Evolutionary conservation across 2,329 filamentous ascomycete species (phyloP), one percentile per base, ranked within the genome.

Genomic region (Talaromyces atroroseus): DNA sequence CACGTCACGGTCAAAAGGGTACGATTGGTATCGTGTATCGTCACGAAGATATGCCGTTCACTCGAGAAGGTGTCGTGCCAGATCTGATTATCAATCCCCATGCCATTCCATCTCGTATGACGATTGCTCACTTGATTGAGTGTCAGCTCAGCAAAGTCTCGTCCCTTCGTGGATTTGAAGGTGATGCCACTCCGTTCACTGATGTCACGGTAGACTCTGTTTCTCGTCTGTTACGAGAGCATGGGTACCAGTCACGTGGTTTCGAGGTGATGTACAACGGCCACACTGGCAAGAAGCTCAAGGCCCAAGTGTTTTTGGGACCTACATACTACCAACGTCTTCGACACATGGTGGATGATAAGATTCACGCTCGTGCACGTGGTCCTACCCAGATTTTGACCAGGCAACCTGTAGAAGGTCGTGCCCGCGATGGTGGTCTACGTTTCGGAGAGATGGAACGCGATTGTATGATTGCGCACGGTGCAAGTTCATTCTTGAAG

Each of bases 391-490:
- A 99, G 76, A 99, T 99, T 68, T 84, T 99, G 77, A 99, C 94
- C 2, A 83, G 95, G 57, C 94, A 99, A 74, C 94, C 94, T 18
- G 94, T 99, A 14, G 94, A 99, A 77, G 94, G 94, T 88, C 89
- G 95, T 84, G 94, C 94, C 3, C 82, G 95, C 75, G 95, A 99
- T 71, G 94, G 94, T 82, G 94, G 94, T 80, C 82, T 99, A 46
- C 92, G 95, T 71, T 99, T 99, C 84, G 94, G 94, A 86, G 94
- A 99, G 81, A 99, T 99, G 94, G 95, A 99, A 77, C 92, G 95
- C 78, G 95, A 99, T 84, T 99, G 94, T 74, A 99, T 99, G 94
- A 99, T 99, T 79, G 91, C 95, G n/a, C 95, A 99, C 72, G 94
- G 94, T 71, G 94, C 95, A 3, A 92, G 90, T 54, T 88, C 92